Conservation (phyloP, 1,284 basidiomycete genomes). For the Ceratobasidium sp. region DNA sequence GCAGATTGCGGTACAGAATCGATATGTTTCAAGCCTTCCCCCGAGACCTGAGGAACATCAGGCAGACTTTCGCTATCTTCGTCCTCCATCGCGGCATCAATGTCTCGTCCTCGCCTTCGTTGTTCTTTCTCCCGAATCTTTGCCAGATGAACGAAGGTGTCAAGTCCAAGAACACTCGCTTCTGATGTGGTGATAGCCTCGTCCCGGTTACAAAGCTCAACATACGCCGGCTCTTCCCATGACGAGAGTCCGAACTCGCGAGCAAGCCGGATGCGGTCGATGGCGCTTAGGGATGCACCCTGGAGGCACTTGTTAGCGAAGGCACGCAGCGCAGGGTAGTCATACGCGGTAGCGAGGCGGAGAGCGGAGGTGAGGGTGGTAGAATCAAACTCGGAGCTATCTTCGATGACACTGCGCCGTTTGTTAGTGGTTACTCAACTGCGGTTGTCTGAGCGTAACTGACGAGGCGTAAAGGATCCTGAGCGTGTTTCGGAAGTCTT, state of each 20-base stretch:
- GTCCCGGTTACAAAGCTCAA: conserved; percentile 1
- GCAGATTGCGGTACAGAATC: too few relatives aligned
- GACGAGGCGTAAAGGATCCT: too few relatives aligned
- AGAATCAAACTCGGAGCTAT: too few relatives aligned
- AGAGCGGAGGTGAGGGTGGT: conserved; percentile 45
- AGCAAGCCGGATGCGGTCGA: conserved; percentile 3
- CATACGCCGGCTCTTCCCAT: conserved; percentile 23
- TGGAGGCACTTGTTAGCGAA: conserved; percentile 59
- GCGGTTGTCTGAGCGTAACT: too few relatives aligned
- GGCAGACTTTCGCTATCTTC: too few relatives aligned
- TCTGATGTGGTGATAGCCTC: conserved; percentile 24
- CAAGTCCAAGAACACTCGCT: conserved; percentile 11
- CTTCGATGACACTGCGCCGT: too few relatives aligned
- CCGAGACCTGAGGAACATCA: too few relatives aligned
- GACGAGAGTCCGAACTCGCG: neutral
- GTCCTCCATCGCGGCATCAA: too few relatives aligned
- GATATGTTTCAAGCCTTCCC: too few relatives aligned
- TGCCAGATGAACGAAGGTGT: neutral
- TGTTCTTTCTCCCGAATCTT: neutral
- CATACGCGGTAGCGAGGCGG: conserved; percentile 50
- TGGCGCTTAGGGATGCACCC: neutral
- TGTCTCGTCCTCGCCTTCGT: too few relatives aligned
- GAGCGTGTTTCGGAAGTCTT: too few relatives aligned
- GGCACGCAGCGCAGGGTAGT: conserved; percentile 59
- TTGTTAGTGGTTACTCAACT: too few relatives aligned